phyloP scores from a whole-genome alignment of 768 basidiomycete genomes.

The Pulveroboletus sp. region DNA sequence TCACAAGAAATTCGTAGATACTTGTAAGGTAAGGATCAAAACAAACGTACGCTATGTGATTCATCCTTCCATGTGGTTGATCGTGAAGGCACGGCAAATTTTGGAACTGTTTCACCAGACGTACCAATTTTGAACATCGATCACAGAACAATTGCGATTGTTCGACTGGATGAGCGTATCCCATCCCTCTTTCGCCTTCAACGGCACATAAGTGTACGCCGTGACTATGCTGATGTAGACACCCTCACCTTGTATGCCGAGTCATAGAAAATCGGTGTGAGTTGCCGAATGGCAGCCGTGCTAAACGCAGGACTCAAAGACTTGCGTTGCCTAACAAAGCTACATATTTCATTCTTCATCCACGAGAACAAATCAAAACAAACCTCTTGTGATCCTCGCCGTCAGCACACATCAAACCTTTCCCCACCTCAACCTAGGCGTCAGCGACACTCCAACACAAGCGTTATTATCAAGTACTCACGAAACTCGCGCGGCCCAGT shows the following conservation, averaged over 20 bases:
- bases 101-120: not conserved
- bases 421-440: constrained; percentile 15
- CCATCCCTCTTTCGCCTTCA: constrained; percentile 32
- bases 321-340: constrained; percentile 32
- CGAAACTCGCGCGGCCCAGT: constrained; percentile 25
- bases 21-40: not conserved
- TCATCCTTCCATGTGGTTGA: constrained; percentile 25
- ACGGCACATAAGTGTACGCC: too few species aligned
- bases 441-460: not conserved
- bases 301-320: constrained; percentile 39
- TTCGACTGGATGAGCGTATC: constrained; percentile 20
- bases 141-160: constrained; percentile 15
- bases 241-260: constrained; percentile 36
- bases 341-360: not conserved
- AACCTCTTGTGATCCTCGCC: constrained; percentile 49
- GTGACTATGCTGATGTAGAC: not conserved
- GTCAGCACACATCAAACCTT: constrained; percentile 29
- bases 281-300: constrained; percentile 34
- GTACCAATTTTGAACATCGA: constrained; percentile 37
- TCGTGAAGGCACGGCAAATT: not conserved
- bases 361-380: not conserved
- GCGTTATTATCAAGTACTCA: not conserved
- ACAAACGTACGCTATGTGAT: constrained; percentile 30
- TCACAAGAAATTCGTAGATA: not conserved
- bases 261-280: constrained; percentile 39